A percentile compares a stretch with the other conserved stretches of the same genome.
Conservation (phyloP, 179 eudicot species). For the Beta macrorhiza region DNA sequence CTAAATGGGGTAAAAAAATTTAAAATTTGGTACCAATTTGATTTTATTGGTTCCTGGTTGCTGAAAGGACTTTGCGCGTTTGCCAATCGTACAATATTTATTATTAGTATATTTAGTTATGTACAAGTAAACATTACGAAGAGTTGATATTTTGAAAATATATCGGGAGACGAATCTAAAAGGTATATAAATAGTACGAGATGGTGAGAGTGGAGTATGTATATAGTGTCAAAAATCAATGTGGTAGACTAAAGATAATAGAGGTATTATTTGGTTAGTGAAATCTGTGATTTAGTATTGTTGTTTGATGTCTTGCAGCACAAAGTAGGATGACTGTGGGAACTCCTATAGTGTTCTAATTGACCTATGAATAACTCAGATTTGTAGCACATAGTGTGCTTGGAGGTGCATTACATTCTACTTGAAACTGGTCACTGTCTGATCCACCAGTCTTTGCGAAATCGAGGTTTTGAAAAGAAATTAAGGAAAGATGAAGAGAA, state of each 20-base stretch:
- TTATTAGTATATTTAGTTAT: no score
- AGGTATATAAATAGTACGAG: background rate
- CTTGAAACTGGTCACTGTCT: background rate
- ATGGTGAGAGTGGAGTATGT: background rate
- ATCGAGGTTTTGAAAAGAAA: background rate
- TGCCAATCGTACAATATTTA: no score
- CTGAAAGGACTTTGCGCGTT: no score
- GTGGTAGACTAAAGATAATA: background rate
- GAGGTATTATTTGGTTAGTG: background rate
- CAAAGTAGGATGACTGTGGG: constrained; percentile 4
- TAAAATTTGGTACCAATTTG: no score
- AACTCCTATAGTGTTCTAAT: constrained; percentile 6
- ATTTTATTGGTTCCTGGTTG: no score
- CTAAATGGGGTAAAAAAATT: no score
- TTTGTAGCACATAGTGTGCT: constrained; percentile 11
- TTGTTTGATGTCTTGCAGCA: constrained; percentile 29
- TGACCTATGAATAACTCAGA: constrained; percentile 13
- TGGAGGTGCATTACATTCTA: background rate
- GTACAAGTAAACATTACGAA: no score
- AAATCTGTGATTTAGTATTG: constrained; percentile 1
- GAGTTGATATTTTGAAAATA: no score
- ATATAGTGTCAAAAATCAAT: background rate
- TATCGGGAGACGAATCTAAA: no score
- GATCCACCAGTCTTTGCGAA: background rate
- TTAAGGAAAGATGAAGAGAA: constrained; percentile 43